Evolutionary conservation across 2,329 filamentous ascomycete genomes (phyloP), one percentile per base, ranked within the genome.

Genomic region (Scortechinia acanthostroma): DNA sequence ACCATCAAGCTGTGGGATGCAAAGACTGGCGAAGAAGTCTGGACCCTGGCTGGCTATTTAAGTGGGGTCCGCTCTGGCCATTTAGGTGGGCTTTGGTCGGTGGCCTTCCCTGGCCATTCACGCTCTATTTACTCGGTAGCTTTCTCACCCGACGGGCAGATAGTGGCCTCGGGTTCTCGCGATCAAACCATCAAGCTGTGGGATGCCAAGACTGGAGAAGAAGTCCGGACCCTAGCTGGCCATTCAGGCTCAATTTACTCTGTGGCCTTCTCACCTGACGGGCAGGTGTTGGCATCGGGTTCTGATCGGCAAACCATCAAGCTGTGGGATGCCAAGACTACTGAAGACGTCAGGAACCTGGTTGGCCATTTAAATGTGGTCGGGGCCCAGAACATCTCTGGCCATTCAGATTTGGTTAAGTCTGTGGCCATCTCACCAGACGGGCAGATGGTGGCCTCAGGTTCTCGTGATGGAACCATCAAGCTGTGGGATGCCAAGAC

Each of bases 181-280:
- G 35, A 40, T 19, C 14, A 40, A 6, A 30, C 37, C 1, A 21
- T 46, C 37, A 46, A 43, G 21, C 22, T 47, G 4, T 47, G 45
- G 45, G 23, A 47, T 40, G 5, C 42, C 15, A 28, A 3, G 1
- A 45, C 43, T 13, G 45, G 45, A 4, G 19, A 22, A 20, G 16
- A 5, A 16, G 30, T n/a, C n/a, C 16, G 42, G 30, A 45, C 30
- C 5, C 43, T 42, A 10, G 30, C 2, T 13, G 37, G 44, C 21
- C 37, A 46, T 17, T 42, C 4, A 3, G 35, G 20, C 17, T 40
- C 13, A 17, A 17, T 19, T 40, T 5, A 4, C 14, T 28, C 28
- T 15, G 42, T 47, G 19, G 46, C 43, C 33, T 49, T 49, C 43
- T 49, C 46, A 17, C 43, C 48, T 17, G 47, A 48, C 42, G 20